Percentiles rank a stretch among this genome's conserved stretches.
phyloP scores from a whole-genome alignment of 1,139 yeast species.

The Hanseniaspora sp. region DNA sequence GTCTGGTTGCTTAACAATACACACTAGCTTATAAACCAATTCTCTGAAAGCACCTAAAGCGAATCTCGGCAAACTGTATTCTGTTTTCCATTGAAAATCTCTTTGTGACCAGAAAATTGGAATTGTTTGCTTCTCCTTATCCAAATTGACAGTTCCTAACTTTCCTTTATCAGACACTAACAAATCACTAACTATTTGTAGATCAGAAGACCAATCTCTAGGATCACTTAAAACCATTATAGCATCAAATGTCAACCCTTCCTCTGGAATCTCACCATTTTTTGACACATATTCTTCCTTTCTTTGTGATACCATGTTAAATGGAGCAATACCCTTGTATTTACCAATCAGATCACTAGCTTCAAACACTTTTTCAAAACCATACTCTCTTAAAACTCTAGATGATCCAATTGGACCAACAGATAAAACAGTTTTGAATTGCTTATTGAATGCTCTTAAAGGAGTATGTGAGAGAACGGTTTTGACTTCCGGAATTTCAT shows the following conservation, averaged over 20 bases:
- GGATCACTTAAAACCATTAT: slow-evolving; percentile 84
- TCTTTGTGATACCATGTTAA: slow-evolving; percentile 49
- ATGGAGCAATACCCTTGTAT: slow-evolving; percentile 36
- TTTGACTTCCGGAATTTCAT: slow-evolving; percentile 43
- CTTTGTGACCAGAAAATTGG: slow-evolving; percentile 81
- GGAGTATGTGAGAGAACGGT: slow-evolving; percentile 90
- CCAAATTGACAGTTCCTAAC: slow-evolving; percentile 45
- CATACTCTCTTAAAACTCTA: slow-evolving; percentile 65
- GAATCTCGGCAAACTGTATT: slow-evolving; percentile 64
- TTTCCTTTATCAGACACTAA: slow-evolving; percentile 53
- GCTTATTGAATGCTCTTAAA: slow-evolving; percentile 47
- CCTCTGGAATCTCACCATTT: neutral
- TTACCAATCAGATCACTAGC: slow-evolving; percentile 60
- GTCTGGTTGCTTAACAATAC: slow-evolving; percentile 51
- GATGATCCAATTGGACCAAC: slow-evolving; percentile 45
- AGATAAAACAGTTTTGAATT: slow-evolving; percentile 54
- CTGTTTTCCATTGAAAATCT: slow-evolving; percentile 87
- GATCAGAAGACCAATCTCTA: slow-evolving; percentile 76
- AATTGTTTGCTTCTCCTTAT: slow-evolving; percentile 45
- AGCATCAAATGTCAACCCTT: slow-evolving; percentile 46
- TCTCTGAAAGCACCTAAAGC: slow-evolving; percentile 87
- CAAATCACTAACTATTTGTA: slow-evolving; percentile 66
- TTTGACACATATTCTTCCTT: slow-evolving; percentile 39
- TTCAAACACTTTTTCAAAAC: slow-evolving; percentile 67
- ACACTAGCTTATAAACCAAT: slow-evolving; percentile 2